A percentile compares a stretch with the other conserved stretches of the same genome.
These are phyloP conservation scores for Wallemia mellicola DNA, from an alignment of 1,284 basidiomycete species.

Conservation along the genomic window DNA sequence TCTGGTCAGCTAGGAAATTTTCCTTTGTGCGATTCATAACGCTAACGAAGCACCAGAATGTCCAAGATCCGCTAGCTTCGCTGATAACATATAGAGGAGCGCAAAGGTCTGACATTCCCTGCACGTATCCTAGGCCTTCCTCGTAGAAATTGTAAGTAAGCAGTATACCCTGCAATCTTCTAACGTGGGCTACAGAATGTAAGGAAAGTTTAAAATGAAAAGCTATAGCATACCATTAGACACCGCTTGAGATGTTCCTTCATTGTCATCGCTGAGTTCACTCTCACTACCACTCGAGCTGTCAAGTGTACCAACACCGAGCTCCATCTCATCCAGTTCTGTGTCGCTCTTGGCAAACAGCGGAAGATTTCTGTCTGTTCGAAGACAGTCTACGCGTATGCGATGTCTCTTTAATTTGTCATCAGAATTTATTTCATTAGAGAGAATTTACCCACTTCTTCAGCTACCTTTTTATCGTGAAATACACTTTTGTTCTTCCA, in stretches of 20 bases:
- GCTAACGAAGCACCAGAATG: conserved; percentile 85
- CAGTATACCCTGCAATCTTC: conserved; percentile 43
- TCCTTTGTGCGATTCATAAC: conserved; percentile 87
- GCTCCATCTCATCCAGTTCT: not conserved
- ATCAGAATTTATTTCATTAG: not conserved
- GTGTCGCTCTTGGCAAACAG: conserved; percentile 32
- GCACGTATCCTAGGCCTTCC: conserved; percentile 63
- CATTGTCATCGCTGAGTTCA: conserved; percentile 4
- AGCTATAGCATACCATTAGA: not conserved
- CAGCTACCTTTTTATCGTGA: conserved; percentile 8
- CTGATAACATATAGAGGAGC: conserved; percentile 78
- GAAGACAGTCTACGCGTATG: conserved; percentile 79
- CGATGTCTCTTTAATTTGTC: conserved; percentile 33
- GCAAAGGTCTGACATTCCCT: conserved; percentile 93
- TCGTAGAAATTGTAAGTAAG: conserved; percentile 69
- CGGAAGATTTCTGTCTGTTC: conserved; percentile 77
- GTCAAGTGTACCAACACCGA: not conserved
- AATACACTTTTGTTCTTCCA: conserved; percentile 6
- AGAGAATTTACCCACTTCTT: conserved; percentile 9
- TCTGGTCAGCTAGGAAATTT: conserved; percentile 87
- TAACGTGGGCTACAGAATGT: conserved; percentile 48
- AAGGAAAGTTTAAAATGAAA: not conserved
- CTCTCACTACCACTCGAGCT: conserved; percentile 5
- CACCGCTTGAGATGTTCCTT: conserved; percentile 7
- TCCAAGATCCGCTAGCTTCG: conserved; percentile 56